phyloP scores from a whole-genome alignment of 345 rosid species.

The Limnanthes douglasii region DNA sequence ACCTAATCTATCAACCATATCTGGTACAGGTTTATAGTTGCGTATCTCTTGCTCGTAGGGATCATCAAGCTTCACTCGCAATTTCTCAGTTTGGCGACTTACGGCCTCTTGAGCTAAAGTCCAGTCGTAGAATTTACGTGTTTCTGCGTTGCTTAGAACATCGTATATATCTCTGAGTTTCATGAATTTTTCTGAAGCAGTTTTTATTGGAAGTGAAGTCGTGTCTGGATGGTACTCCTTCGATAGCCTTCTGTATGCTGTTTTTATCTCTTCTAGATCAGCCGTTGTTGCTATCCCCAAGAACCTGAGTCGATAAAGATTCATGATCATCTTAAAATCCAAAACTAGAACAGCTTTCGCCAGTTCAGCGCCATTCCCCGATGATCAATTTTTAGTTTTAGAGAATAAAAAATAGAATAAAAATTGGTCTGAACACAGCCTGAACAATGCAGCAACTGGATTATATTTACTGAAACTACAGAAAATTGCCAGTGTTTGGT shows the following conservation, averaged over 20 bases:
- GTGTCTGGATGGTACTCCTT: conserved; percentile 97
- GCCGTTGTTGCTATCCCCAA: conserved; percentile 55
- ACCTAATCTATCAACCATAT: conserved; percentile 74
- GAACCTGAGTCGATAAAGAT: conserved; percentile 34
- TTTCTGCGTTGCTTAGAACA: conserved; percentile 49
- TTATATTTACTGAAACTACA: too few species aligned
- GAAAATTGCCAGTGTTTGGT: too few species aligned
- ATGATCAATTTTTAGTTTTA: background rate
- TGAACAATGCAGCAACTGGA: too few species aligned
- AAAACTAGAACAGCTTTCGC: background rate
- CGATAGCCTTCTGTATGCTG: conserved; percentile 71
- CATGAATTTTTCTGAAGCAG: conserved; percentile 80
- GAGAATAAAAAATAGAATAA: background rate
- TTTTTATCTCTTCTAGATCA: conserved; percentile 76
- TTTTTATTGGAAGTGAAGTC: conserved; percentile 65
- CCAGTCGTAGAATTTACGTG: conserved; percentile 76
- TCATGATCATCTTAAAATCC: background rate
- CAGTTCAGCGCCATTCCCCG: background rate
- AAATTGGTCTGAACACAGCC: too few species aligned
- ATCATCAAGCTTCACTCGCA: conserved; percentile 59
- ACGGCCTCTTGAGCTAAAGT: conserved; percentile 81
- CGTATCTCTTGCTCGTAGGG: conserved; percentile 44
- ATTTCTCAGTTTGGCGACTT: conserved; percentile 65
- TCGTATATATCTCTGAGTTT: conserved; percentile 53
- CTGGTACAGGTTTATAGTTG: conserved; percentile 39